Evolutionary conservation across 768 basidiomycete species (phyloP), one percentile per base, ranked within the genome.

Genomic region (Mycena indigotica): DNA sequence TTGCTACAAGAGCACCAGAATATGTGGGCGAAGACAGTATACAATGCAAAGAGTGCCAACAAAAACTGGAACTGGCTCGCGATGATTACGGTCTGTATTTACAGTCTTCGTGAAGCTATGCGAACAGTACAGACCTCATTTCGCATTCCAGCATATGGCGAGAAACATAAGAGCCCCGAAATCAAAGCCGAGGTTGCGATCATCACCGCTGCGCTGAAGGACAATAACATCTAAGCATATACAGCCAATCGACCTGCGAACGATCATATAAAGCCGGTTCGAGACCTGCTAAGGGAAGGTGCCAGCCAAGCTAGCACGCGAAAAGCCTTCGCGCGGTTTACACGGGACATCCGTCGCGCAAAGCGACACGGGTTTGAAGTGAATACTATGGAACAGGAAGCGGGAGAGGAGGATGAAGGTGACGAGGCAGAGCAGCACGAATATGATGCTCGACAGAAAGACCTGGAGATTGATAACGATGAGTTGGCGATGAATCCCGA

Each of bases 11-110:
- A 54, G 29, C 53, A 54, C 24, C 39, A 45, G 41, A 54, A 54
- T 25, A 45, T 54, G 16, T 54, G 53, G 53, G 15, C 46, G 10
- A 54, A 63, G 61, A 40, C 56, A 1, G 53, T 63, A n/a, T 63
- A 63, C 32, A 28, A 19, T 23, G 53, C 61, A 19, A 21, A 48
- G 16, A 59, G 61, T 19, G 6, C 41, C 17, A 56, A 63, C 28
- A 25, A 44, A 8, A 56, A 49, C 50, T 60, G 57, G 58, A 51
- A 13, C 25, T 63, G 61, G 61, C 58, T 63, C 23, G 54, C 32
- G 13, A 63, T 60, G 58, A 50, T 63, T 28, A 29, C 49, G 15
- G 53, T 61, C 16, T 56, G 25, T 17, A 53, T 63, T 35, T 60
- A 53, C 39, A 32, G 41, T 2, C 51, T 63, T 8, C 62, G 55